phyloP scores from a whole-genome alignment of 805 yeast species.

The Zygosaccharomyces bisporus region DNA sequence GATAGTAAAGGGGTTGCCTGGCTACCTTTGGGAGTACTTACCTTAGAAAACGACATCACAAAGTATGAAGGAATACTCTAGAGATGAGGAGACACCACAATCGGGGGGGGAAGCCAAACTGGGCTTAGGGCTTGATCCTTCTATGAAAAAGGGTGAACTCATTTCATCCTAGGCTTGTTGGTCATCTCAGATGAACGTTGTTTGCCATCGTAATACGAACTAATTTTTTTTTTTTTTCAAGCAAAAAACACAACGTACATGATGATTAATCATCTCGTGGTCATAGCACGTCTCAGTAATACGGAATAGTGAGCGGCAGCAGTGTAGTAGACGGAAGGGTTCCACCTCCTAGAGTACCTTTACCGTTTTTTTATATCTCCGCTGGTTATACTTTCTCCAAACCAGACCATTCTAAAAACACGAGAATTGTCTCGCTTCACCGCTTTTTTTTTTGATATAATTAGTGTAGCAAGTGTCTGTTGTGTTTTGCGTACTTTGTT shows the following conservation, averaged over 20 bases:
- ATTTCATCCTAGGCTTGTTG: background rate
- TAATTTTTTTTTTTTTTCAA: background rate
- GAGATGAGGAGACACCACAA: background rate
- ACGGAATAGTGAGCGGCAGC: too few relatives aligned
- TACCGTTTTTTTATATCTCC: too few relatives aligned
- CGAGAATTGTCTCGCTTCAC: too few relatives aligned
- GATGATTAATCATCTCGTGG: too few relatives aligned
- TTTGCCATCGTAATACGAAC: constrained; percentile 2
- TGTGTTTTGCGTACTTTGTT: too few relatives aligned
- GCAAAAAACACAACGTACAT: background rate
- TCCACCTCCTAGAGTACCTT: too few relatives aligned
- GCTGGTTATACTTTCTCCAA: too few relatives aligned
- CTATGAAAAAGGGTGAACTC: background rate
- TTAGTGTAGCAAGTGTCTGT: too few relatives aligned
- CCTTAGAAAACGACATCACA: constrained; percentile 28
- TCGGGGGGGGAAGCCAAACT: background rate
- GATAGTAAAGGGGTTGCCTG: constrained; percentile 13
- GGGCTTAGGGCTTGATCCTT: background rate
- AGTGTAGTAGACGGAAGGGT: too few relatives aligned
- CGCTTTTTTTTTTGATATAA: too few relatives aligned
- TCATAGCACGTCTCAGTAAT: too few relatives aligned
- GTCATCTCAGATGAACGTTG: background rate
- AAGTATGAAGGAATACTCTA: background rate
- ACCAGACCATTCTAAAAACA: too few relatives aligned
- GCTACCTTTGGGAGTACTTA: constrained; percentile 26